Conservation (phyloP, 2,329 filamentous ascomycete genomes). For the Verticillium longisporum region DNA sequence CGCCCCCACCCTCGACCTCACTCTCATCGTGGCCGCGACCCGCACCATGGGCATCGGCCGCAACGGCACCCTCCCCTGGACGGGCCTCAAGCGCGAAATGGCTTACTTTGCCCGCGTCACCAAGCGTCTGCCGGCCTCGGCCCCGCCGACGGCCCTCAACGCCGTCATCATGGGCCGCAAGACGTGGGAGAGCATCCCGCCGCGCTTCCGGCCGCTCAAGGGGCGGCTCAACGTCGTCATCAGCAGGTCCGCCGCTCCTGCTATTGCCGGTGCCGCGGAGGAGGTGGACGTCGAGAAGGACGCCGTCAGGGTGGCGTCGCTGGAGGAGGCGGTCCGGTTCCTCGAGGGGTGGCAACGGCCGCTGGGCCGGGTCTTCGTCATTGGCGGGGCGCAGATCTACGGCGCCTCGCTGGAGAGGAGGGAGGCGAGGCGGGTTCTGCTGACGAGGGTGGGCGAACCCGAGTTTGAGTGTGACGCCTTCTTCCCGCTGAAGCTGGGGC, state of each 20-base stretch:
- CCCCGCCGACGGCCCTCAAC: slow-evolving; percentile 40
- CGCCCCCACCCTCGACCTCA: slow-evolving; percentile 52
- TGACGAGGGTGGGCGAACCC: slow-evolving; percentile 56
- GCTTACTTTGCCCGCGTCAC: slow-evolving; percentile 90
- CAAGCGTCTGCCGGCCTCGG: slow-evolving; percentile 48
- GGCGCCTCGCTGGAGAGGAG: slow-evolving; percentile 54
- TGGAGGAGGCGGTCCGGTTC: slow-evolving; percentile 50
- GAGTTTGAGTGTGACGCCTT: slow-evolving; percentile 74
- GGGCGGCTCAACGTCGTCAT: slow-evolving; percentile 79
- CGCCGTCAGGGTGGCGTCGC: slow-evolving; percentile 50
- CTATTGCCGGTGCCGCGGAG: slow-evolving; percentile 5
- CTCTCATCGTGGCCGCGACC: slow-evolving; percentile 93
- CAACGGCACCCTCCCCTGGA: slow-evolving; percentile 78
- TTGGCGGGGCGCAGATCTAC: slow-evolving; percentile 88
- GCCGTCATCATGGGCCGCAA: slow-evolving; percentile 96
- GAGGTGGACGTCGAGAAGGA: slow-evolving; percentile 25
- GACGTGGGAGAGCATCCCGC: slow-evolving; percentile 88
- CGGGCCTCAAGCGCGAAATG: slow-evolving; percentile 84
- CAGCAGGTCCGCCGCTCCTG: slow-evolving; percentile 38
- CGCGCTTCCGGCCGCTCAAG: slow-evolving; percentile 69
- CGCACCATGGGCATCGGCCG: slow-evolving; percentile 82
- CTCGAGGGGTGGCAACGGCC: slow-evolving; percentile 27
- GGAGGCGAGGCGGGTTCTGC: slow-evolving; percentile 55
- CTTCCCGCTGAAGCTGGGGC: slow-evolving; percentile 55
- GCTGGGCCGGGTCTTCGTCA: slow-evolving; percentile 67